phyloP scores from a whole-genome alignment of 2,329 filamentous ascomycete genomes.

The Rhexocercosporidium sp. region DNA sequence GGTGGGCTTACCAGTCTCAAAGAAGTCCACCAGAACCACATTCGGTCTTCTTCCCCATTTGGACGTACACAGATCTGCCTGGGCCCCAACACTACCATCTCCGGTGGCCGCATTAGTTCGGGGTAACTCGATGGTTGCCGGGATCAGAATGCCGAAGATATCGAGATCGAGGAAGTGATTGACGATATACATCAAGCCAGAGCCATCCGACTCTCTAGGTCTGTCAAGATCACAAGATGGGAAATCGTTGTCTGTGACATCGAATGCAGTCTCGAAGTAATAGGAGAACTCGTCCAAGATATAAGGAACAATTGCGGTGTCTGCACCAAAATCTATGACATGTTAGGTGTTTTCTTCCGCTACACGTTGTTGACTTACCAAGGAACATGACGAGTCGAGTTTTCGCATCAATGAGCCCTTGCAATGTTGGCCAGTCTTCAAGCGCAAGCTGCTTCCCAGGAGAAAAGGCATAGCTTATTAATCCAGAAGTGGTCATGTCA shows the following conservation, averaged over 20 bases:
- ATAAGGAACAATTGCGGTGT: slow-evolving; percentile 53
- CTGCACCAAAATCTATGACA: slow-evolving; percentile 23
- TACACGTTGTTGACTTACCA: slow-evolving; percentile 48
- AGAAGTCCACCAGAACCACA: slow-evolving; percentile 64
- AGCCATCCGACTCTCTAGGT: slow-evolving; percentile 52
- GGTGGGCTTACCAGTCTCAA: slow-evolving; percentile 48
- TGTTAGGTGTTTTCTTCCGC: background rate
- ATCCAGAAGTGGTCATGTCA: slow-evolving; percentile 33
- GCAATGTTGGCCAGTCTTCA: slow-evolving; percentile 68
- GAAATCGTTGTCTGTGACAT: slow-evolving; percentile 59
- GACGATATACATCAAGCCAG: slow-evolving; percentile 60
- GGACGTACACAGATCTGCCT: slow-evolving; percentile 51
- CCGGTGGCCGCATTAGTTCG: slow-evolving; percentile 54
- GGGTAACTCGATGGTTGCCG: slow-evolving; percentile 52
- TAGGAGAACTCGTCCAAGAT: slow-evolving; percentile 68
- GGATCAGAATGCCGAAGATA: slow-evolving; percentile 54
- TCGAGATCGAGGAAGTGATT: slow-evolving; percentile 68
- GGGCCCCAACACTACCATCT: slow-evolving; percentile 56
- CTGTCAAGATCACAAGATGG: slow-evolving; percentile 70
- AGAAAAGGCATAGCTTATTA: slow-evolving; percentile 37
- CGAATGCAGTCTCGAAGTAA: slow-evolving; percentile 76
- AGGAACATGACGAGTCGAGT: slow-evolving; percentile 75
- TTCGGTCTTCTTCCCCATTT: slow-evolving; percentile 55
- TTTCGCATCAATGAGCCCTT: slow-evolving; percentile 64
- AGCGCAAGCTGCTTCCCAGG: slow-evolving; percentile 32